Conservation (phyloP, 768 basidiomycete genomes). For the Asterophora parasitica region DNA sequence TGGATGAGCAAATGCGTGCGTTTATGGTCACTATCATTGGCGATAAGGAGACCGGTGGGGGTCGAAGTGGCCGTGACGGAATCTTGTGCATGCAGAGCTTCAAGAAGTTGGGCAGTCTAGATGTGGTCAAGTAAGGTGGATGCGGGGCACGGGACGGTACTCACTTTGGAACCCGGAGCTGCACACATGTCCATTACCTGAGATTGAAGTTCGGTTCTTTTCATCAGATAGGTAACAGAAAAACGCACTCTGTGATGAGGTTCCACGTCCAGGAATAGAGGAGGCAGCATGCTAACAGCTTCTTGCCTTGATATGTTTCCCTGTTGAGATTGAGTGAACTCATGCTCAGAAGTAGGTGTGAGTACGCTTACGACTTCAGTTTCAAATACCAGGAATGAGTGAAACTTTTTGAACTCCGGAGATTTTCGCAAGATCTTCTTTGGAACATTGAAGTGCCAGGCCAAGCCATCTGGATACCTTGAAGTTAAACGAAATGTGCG, state of each 20-base stretch:
- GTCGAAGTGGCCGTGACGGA: slow-evolving; percentile 57
- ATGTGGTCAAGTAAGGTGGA: not conserved
- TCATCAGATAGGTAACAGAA: not conserved
- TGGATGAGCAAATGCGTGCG: slow-evolving; percentile 96
- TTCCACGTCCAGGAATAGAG: slow-evolving; percentile 89
- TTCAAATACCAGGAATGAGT: slow-evolving; percentile 94
- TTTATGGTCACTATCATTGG: slow-evolving; percentile 93
- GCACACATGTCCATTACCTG: slow-evolving; percentile 97
- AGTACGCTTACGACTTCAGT: slow-evolving; percentile 82
- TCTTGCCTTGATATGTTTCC: slow-evolving; percentile 96
- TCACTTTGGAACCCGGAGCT: slow-evolving; percentile 93
- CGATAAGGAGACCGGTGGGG: slow-evolving; percentile 84
- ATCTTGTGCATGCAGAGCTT: slow-evolving; percentile 85
- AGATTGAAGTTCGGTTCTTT: slow-evolving; percentile 1
- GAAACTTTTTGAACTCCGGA: slow-evolving; percentile 90
- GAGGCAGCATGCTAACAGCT: slow-evolving; percentile 99
- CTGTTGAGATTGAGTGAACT: slow-evolving; percentile 32
- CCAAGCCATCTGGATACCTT: slow-evolving; percentile 93
- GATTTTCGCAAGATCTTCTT: slow-evolving; percentile 85
- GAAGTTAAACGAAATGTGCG: slow-evolving; percentile 9
- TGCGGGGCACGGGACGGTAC: slow-evolving; percentile 5
- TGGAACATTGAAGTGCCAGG: slow-evolving; percentile 93
- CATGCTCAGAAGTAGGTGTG: not conserved
- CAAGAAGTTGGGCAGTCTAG: slow-evolving; percentile 92
- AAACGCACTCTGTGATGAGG: slow-evolving; percentile 71